Base-by-base conservation (phyloP, 805 yeast species). In the Candida ponderosae region DNA sequence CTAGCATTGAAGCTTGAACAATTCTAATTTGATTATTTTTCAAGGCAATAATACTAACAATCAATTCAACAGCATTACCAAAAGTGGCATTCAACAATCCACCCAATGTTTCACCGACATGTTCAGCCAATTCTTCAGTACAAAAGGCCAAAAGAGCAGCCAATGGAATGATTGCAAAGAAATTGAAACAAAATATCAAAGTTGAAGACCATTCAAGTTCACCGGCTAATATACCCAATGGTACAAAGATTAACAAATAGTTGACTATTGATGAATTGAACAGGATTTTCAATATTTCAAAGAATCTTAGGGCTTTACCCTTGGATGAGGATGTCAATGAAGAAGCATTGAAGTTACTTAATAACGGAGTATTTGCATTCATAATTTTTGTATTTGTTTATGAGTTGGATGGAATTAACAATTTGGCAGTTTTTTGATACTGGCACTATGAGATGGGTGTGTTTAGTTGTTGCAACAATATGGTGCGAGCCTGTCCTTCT, bases 1-100 rank as follows among this genome's bases (percentile, higher is more conserved):
- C 98, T 40, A 93, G 72, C 97, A 93, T 90, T 17, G 95, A 84
- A 3, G 97, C 95, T 62, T 93, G 97, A 21, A 93, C 97, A 52
- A 93, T 89, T 45, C 95, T 73, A 36, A 93, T 78, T 62, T 93
- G 97, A 47, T 86, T 84, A 32, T 84, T 81, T 47, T 64, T 69
- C 51, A 93, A 68, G 1, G 98, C 98, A 48, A 93, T 87, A 20
- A 93, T 68, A 2, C 96, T 84, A 27, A 93, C 97, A 59, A 93
- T 93, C 42, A 93, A 76, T 64, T 93, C 98, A 18, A 93, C 96
- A 3, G 97, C 97, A 59, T 93, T 93, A 41, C 98, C 98, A 57
- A 93, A 86, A 9, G 97, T 89, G 3, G 98, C 98, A 62, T 93
- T 93, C 52, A 93, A 69, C 45, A 93, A 69, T 1, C 97, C 97